A percentile compares a stretch with the other conserved stretches of the same genome.
phyloP scores from a whole-genome alignment of 176 grass and related monocot species.

The Eragrostis curvula region DNA sequence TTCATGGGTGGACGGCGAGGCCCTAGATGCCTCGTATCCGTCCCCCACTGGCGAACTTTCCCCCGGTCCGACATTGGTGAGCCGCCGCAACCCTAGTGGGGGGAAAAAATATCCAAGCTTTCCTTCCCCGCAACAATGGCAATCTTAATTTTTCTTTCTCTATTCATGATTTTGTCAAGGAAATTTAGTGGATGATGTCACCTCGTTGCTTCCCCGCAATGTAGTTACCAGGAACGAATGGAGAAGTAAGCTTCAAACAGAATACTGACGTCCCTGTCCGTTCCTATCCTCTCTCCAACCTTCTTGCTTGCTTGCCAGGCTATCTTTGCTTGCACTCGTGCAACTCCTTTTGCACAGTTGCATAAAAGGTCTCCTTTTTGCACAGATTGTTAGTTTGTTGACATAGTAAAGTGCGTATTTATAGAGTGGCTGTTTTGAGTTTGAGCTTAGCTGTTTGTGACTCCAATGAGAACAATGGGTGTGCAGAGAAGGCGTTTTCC shows the following conservation, averaged over 20 bases:
- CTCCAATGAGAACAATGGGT: constrained; percentile 38
- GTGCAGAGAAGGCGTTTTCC: background rate
- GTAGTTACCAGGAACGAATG: background rate
- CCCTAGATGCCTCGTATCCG: background rate
- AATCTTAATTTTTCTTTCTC: background rate
- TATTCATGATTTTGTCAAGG: background rate
- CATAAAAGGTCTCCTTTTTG: background rate
- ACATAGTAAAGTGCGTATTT: constrained; percentile 23
- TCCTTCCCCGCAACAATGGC: background rate
- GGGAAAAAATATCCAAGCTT: constrained; percentile 2
- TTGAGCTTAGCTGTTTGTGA: constrained; percentile 2
- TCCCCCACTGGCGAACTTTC: background rate
- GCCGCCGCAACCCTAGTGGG: constrained; percentile 11
- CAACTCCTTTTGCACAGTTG: constrained; percentile 37
- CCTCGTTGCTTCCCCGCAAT: constrained; percentile 41
- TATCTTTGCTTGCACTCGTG: constrained; percentile 56
- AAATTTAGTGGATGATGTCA: background rate
- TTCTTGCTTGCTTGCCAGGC: background rate
- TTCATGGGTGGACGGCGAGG: background rate
- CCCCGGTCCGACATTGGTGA: background rate
- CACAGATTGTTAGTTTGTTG: constrained; percentile 10
- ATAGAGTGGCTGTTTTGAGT: constrained; percentile 16
- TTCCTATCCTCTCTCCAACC: constrained; percentile 32
- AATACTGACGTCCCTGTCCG: constrained; percentile 38
- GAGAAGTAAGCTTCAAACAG: constrained; percentile 57